These are phyloP conservation scores for Apiospora marii DNA, from an alignment of 2,329 filamentous ascomycete species.

Conservation along the genomic window DNA sequence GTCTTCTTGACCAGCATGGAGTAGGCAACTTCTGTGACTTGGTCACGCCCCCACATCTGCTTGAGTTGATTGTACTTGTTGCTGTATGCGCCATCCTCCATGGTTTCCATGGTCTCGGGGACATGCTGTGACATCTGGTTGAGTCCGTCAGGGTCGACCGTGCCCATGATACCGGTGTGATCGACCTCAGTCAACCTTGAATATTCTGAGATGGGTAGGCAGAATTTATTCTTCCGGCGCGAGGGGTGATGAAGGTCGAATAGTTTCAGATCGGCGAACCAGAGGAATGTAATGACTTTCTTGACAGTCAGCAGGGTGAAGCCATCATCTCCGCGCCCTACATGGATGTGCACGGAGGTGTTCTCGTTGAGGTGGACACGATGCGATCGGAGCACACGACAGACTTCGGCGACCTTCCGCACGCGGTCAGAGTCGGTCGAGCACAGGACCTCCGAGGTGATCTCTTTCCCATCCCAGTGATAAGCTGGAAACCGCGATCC, in stretches of 20 bases:
- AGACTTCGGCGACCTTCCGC: conserved; percentile 32
- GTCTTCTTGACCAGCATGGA: conserved; percentile 10
- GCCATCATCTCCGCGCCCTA: conserved; percentile 37
- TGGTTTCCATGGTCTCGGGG: background rate
- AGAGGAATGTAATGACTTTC: conserved; percentile 35
- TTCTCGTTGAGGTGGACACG: conserved; percentile 37
- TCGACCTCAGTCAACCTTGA: background rate
- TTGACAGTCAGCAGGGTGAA: conserved; percentile 39
- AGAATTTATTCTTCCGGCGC: conserved; percentile 28
- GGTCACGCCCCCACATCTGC: background rate
- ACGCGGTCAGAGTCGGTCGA: conserved; percentile 26
- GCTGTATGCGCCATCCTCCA: background rate
- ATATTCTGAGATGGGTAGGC: conserved; percentile 17
- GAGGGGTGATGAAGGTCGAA: conserved; percentile 37
- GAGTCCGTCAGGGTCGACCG: background rate
- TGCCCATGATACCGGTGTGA: background rate
- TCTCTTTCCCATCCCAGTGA: conserved; percentile 32
- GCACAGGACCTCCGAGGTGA: conserved; percentile 36
- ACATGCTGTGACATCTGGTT: background rate
- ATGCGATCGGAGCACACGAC: conserved; percentile 30
- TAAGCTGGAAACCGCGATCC: conserved; percentile 17
- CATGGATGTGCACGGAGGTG: conserved; percentile 37
- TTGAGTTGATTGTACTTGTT: conserved; percentile 8
- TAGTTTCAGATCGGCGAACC: conserved; percentile 33
- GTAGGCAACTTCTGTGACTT: background rate